Evolutionary conservation across 345 rosid species (phyloP).

Genomic region (Dovyalis caffra): DNA sequence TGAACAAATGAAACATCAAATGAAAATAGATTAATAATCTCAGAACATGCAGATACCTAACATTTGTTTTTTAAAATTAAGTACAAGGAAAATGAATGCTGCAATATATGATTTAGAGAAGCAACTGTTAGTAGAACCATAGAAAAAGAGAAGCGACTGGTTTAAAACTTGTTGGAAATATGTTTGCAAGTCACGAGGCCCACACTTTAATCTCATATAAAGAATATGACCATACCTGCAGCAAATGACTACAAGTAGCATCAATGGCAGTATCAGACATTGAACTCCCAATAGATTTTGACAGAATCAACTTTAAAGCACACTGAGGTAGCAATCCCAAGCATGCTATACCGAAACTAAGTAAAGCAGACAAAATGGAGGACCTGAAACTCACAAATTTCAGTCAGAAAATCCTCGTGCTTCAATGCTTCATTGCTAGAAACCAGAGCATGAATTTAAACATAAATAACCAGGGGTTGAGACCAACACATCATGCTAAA

Average conservation of each 20-base stretch:
- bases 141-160: background rate
- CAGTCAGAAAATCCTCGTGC: conserved; percentile 8
- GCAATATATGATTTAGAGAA: too few species aligned
- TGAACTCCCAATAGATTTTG: conserved; percentile 50
- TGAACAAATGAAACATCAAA: conserved; percentile 13
- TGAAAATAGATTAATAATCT: background rate
- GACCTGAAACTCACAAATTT: conserved; percentile 56
- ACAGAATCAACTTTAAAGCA: conserved; percentile 41
- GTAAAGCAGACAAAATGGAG: conserved; percentile 40
- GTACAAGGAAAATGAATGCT: too few species aligned
- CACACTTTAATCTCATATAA: background rate
- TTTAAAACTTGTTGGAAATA: background rate
- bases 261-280: conserved; percentile 69
- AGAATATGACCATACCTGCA: conserved; percentile 44
- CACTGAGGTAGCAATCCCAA: conserved; percentile 58
- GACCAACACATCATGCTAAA: background rate
- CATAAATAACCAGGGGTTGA: too few species aligned
- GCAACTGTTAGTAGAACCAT: too few species aligned
- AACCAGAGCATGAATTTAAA: background rate
- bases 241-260: conserved; percentile 66
- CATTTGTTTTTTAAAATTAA: background rate
- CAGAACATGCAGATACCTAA: background rate
- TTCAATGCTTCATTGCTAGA: background rate
- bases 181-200: background rate
- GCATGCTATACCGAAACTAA: conserved; percentile 48